A percentile compares a stretch with the other conserved stretches of the same genome.
phyloP scores from a whole-genome alignment of 139 green algal genomes.

The Chlamydomonas incerta region DNA sequence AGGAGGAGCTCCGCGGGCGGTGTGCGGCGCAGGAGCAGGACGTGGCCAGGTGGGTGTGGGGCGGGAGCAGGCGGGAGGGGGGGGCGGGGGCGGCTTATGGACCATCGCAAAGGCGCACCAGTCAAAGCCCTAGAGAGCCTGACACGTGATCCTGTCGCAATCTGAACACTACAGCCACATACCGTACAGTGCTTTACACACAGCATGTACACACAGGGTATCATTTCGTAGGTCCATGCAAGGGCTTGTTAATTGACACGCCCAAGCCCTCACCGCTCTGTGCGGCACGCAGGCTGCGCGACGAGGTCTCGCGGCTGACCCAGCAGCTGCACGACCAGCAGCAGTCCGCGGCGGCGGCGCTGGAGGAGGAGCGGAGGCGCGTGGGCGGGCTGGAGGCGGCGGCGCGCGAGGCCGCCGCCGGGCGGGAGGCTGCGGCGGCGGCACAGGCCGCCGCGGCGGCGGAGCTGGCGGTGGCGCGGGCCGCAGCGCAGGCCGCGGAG shows the following conservation, averaged over 20 bases:
- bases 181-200: too few relatives aligned
- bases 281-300: constrained; percentile 32
- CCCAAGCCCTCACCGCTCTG: too few relatives aligned
- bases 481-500: constrained; percentile 51
- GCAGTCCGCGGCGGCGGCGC: constrained; percentile 28
- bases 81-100: too few relatives aligned
- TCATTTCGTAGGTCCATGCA: too few relatives aligned
- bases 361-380: constrained; percentile 44
- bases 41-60: constrained; percentile 53
- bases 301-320: constrained; percentile 40
- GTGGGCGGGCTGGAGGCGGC: constrained; percentile 7
- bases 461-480: constrained; percentile 30
- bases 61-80: too few relatives aligned
- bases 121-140: too few relatives aligned
- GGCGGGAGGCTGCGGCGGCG: constrained; percentile 36
- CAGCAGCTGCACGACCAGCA: constrained; percentile 55
- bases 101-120: too few relatives aligned
- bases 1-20: constrained; percentile 52
- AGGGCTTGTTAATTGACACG: too few relatives aligned
- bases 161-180: too few relatives aligned
- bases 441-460: background rate
- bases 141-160: too few relatives aligned
- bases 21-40: constrained; percentile 46
- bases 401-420: constrained; percentile 43
- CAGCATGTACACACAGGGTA: too few relatives aligned